Percentiles rank a stretch among this genome's conserved stretches.
Conservation (phyloP, 495 filamentous ascomycete genomes). For the Sphaerosporella brunnea region DNA sequence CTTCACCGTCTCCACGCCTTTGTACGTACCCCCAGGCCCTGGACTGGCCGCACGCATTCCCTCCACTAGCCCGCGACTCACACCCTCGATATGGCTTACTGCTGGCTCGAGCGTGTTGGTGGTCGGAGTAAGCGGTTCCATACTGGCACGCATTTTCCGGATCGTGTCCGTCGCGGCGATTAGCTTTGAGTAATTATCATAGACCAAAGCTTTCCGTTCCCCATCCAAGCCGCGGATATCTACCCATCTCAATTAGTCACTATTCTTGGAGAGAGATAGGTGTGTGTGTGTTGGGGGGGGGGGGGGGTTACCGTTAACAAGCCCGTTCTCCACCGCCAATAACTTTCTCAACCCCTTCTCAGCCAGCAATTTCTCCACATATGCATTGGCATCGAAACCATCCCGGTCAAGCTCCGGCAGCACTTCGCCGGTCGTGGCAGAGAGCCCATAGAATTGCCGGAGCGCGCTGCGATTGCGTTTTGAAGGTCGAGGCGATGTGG, state of each 20-base stretch:
- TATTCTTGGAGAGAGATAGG: too few species aligned
- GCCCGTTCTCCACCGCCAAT: background rate
- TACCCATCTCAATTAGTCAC: background rate
- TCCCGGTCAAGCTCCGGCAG: conserved; percentile 24
- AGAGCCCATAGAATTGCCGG: conserved; percentile 85
- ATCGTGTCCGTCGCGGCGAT: conserved; percentile 93
- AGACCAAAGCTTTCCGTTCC: conserved; percentile 89
- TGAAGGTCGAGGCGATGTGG: conserved; percentile 27
- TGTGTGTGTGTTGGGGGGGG: too few species aligned
- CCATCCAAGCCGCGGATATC: conserved; percentile 84
- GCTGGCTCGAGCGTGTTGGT: conserved; percentile 56
- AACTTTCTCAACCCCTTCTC: conserved; percentile 21
- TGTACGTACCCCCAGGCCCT: conserved; percentile 35
- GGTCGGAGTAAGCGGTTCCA: conserved; percentile 54
- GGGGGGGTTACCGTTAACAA: background rate
- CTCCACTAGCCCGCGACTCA: conserved; percentile 48
- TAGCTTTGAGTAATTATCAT: conserved; percentile 94
- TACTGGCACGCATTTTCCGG: conserved; percentile 57
- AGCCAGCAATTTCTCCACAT: conserved; percentile 45
- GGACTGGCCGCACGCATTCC: conserved; percentile 55
- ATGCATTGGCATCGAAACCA: conserved; percentile 38
- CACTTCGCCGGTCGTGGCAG: conserved; percentile 27
- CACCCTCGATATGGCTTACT: conserved; percentile 65
- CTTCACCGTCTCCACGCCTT: conserved; percentile 45
- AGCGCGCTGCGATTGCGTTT: conserved; percentile 58